Evolutionary conservation across 164 flowering plant species (phyloP), one percentile per base, ranked within the genome.

Genomic region (Malania oleifera): DNA sequence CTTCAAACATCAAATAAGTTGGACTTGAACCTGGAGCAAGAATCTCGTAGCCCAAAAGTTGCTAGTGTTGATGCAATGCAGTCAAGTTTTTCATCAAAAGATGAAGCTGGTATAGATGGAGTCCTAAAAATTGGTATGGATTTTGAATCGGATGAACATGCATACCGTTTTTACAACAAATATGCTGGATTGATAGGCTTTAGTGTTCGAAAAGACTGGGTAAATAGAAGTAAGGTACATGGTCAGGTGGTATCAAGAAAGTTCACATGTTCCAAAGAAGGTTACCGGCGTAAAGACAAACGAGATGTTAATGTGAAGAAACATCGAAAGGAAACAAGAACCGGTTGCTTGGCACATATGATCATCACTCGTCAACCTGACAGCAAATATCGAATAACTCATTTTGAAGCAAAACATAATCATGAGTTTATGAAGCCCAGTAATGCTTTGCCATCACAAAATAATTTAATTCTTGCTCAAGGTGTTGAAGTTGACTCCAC

Each of bases 341-440:
- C 79, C 5, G 74, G 74, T 52, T 75, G 79, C 60, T 61, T 72
- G 67, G 79, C 76, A 11, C 76, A 72, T 27, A 63, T 76, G 77
- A 68, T 62, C 40, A 63, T 76, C 25, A 64, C 75, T 43, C 75
- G 70, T 39, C 74, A 67, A 48, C 59, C 72, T 54, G 50, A 70
- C 61, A 75, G 74, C 17, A 72, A 61, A 53, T 72, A 67, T 25
- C 49, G 38, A 23, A 63, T 76, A 8, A 72, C 60, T 7, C 70
- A 67, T 40, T 72, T 72, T 65, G 76, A 64, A 49, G 60, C 56
- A 19, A 34, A 58, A 22, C 76, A 76, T 61, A 76, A 72, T 62
- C 76, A 75, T 67, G 73, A 71, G 24, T 45, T 46, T 45, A 54
- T 56, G 27, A 49, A 62, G 28, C 53, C 62, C 3, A 12, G 12